A percentile compares a stretch with the other conserved stretches of the same genome.
These are phyloP conservation scores for Trichophyton mentagrophytes DNA, from an alignment of 2,329 filamentous ascomycete genomes.

Conservation along the genomic window DNA sequence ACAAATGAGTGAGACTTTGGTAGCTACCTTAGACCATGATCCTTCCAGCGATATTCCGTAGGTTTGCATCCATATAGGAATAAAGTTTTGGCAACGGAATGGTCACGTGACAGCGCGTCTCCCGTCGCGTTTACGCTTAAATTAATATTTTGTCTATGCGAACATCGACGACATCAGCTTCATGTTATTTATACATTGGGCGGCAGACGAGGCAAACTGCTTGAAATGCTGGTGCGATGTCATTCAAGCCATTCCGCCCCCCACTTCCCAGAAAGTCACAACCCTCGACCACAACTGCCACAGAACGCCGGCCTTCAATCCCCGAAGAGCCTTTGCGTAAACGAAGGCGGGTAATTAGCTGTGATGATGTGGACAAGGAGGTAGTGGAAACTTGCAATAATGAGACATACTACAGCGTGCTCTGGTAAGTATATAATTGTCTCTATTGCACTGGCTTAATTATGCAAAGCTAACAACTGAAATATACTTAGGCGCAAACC, in stretches of 20 bases:
- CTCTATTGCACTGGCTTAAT: background rate
- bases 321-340: slow-evolving; percentile 21
- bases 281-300: background rate
- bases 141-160: no score
- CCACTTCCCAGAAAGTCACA: slow-evolving; percentile 28
- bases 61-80: no score
- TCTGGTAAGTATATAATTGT: slow-evolving; percentile 28
- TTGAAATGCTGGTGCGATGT: background rate
- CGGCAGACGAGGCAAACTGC: no score
- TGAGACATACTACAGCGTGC: slow-evolving; percentile 33
- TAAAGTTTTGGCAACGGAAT: no score
- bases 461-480: slow-evolving; percentile 1
- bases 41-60: no score
- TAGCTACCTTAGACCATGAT: no score
- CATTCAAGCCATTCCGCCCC: slow-evolving; percentile 32
- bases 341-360: slow-evolving; percentile 22
- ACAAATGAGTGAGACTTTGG: no score
- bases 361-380: slow-evolving; percentile 11
- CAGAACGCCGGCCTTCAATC: background rate
- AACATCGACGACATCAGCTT: no score
- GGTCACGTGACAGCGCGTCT: no score
- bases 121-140: no score
- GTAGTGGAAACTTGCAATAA: slow-evolving; percentile 14
- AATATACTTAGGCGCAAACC: slow-evolving; percentile 46
- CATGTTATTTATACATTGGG: no score